Base-by-base conservation (phyloP, 2,329 filamentous ascomycete genomes). In the Purpureocillium lavendulum region DNA sequence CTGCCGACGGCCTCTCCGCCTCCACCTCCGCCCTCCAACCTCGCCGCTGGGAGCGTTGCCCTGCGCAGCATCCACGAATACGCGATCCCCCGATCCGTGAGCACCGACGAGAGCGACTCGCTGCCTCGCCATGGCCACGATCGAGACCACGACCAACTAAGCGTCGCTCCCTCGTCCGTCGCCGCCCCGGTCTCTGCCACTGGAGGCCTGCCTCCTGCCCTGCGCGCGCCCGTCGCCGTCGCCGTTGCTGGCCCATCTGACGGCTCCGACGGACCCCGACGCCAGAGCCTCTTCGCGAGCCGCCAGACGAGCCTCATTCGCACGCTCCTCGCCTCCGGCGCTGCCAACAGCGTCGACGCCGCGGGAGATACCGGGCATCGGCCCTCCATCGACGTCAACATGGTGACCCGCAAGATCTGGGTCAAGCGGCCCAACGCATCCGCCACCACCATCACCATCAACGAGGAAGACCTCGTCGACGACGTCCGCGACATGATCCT, bases 401-500 rank as follows among this genome's bases (percentile, higher is more conserved):
- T 81, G 77, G 65, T 76, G 48, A 78, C 73, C 42, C 76, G 87
- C 58, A 96, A 94, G 71, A 81, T 97, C 52, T 98, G 92, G 92
- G 90, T 97, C 57, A 92, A 84, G 69, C 77, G 90, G 53, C 84
- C 85, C 15, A 76, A 82, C 48, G 85, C 82, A 43, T 96, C 90
- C 41, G 80, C 90, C 30, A 98, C 92, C 12, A 71, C 92, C 53
- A 83, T 98, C 40, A 80, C 83, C 44, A 84, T 94, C 52, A 74
- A 79, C 50, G 85, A 94, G 54, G 87, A 94, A 53, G 88, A 95
- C 56, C 67, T 97, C 51, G 89, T 97, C 41, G 92, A 98, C 60
- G 90, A 96, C 62, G 82, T 95, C 45, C 84, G 90, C 51, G 92
- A 96, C 51, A 79, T 87, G 70, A 92, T 97, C 41, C 68, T 97